Conservation (phyloP, 108 stramenopile species). For the Nitzschia sp. region DNA sequence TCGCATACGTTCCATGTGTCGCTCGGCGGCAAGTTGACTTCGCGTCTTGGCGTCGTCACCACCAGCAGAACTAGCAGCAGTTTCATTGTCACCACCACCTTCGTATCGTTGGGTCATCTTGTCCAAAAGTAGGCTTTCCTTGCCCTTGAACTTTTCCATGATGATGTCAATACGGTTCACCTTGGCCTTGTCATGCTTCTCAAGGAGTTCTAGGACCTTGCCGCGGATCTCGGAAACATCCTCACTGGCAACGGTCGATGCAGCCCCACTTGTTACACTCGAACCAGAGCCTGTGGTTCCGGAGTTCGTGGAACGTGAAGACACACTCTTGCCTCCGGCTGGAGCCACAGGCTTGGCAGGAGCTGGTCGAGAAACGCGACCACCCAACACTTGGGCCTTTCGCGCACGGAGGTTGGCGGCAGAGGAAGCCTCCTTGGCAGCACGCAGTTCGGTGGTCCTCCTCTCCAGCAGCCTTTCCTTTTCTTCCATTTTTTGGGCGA, state of each 20-base stretch:
- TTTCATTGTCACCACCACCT: slow-evolving; percentile 15
- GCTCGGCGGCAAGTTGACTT: slow-evolving; percentile 64
- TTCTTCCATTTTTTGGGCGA: slow-evolving; percentile 60
- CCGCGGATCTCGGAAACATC: slow-evolving; percentile 58
- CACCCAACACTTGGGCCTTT: slow-evolving; percentile 54
- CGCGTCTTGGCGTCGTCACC: slow-evolving; percentile 46
- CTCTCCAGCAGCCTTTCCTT: slow-evolving; percentile 71
- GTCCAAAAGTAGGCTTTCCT: slow-evolving; percentile 72
- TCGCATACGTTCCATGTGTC: slow-evolving; percentile 80
- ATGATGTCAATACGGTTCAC: slow-evolving; percentile 81
- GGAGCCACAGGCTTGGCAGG: slow-evolving; percentile 21
- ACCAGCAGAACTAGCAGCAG: slow-evolving; percentile 18
- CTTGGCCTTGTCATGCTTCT: slow-evolving; percentile 80
- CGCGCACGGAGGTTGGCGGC: slow-evolving; percentile 63
- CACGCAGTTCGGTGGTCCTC: slow-evolving; percentile 62
- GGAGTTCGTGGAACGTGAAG: slow-evolving; percentile 8
- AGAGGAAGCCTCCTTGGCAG: slow-evolving; percentile 59
- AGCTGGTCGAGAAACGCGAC: slow-evolving; percentile 28
- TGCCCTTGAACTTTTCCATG: slow-evolving; percentile 88
- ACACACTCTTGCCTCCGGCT: slow-evolving; percentile 8
- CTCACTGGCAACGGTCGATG: slow-evolving; percentile 26
- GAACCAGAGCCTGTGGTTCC: slow-evolving; percentile 9
- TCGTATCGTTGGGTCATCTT: slow-evolving; percentile 87
- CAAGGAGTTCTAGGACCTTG: slow-evolving; percentile 66
- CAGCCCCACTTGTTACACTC: slow-evolving; percentile 22